phyloP scores from a whole-genome alignment of 2,329 filamentous ascomycete species.

The Fusarium citri region DNA sequence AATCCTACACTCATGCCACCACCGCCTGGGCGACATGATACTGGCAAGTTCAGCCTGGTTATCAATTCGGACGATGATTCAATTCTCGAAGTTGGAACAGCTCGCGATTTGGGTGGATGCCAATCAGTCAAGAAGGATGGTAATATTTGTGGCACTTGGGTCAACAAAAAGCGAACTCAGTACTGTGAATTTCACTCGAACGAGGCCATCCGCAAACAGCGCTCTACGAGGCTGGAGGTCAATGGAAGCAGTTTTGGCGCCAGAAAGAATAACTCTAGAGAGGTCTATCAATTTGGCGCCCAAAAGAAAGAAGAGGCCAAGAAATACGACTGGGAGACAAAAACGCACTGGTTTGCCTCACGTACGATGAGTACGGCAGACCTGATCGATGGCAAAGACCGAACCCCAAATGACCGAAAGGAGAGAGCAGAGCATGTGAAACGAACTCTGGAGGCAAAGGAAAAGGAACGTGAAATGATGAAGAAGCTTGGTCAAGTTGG shows the following conservation, averaged over 20 bases:
- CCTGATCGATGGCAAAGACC: constrained; percentile 74
- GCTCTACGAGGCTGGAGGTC: constrained; percentile 78
- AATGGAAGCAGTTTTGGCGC: constrained; percentile 71
- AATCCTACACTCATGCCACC: constrained; percentile 94
- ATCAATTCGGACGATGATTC: constrained; percentile 89
- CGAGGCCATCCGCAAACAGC: constrained; percentile 76
- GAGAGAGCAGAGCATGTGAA: constrained; percentile 75
- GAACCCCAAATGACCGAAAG: constrained; percentile 66
- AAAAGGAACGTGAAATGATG: constrained; percentile 79
- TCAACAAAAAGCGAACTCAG: constrained; percentile 88
- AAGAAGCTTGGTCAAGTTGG: constrained; percentile 74
- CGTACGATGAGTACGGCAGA: constrained; percentile 66
- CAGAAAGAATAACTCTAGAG: constrained; percentile 49
- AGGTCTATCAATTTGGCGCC: constrained; percentile 16
- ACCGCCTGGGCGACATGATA: constrained; percentile 77
- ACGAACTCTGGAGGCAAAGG: constrained; percentile 71
- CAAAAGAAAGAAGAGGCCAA: constrained; percentile 35
- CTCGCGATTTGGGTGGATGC: constrained; percentile 90
- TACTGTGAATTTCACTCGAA: constrained; percentile 95
- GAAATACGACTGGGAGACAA: constrained; percentile 68
- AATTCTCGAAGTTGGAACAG: constrained; percentile 86
- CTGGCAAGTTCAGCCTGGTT: constrained; percentile 85
- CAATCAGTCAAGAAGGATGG: constrained; percentile 88
- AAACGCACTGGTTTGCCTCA: constrained; percentile 66
- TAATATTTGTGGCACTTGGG: constrained; percentile 81